Conservation (phyloP, 148 eudicot genomes). For the Rhododendron simsii region DNA sequence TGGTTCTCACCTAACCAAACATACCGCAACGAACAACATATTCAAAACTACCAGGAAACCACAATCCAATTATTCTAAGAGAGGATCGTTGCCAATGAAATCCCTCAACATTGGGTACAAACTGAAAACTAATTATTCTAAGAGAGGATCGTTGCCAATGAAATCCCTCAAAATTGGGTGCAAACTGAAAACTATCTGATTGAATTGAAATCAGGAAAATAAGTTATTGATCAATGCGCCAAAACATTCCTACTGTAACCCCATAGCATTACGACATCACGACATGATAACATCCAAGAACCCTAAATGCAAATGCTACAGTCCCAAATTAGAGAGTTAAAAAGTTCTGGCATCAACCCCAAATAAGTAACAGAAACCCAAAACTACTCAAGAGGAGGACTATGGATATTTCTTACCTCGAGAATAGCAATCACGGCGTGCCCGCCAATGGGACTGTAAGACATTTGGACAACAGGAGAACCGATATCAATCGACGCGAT, state of each 20-base stretch:
- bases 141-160: not conserved
- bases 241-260: not conserved
- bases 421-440: conserved; percentile 84
- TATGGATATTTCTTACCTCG: conserved; percentile 47
- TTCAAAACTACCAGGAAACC: not conserved
- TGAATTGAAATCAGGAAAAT: not conserved
- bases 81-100: not conserved
- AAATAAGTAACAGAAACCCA: not conserved
- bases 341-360: not conserved
- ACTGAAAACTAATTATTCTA: not conserved
- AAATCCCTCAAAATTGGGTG: not conserved
- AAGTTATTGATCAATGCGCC: not conserved
- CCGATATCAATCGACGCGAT: conserved; percentile 85
- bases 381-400: not conserved
- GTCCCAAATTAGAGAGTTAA: not conserved
- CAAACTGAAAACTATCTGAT: not conserved
- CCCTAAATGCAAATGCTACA: not conserved
- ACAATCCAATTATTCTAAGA: not conserved
- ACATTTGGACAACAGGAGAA: conserved; percentile 85
- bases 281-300: not conserved
- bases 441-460: conserved; percentile 78
- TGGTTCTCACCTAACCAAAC: not conserved
- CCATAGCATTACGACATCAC: not conserved
- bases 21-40: not conserved
- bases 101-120: not conserved